Evolutionary conservation across 2,329 filamentous ascomycete species (phyloP).

Genomic region (Aureobasidium sp.): DNA sequence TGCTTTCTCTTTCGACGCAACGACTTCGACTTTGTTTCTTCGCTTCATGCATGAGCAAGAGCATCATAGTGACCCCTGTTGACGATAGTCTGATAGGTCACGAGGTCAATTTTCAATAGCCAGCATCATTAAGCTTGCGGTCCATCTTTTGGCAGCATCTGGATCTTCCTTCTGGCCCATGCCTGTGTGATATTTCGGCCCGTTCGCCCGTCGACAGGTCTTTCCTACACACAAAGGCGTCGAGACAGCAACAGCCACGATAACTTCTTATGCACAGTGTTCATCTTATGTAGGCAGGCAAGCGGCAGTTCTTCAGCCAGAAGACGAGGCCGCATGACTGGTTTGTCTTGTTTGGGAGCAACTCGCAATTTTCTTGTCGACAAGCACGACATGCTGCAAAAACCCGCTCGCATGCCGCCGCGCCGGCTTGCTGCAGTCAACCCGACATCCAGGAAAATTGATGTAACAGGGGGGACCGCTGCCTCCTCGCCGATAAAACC

Average conservation of each 20-base stretch:
- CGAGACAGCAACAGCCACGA: neutral
- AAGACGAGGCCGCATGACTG: neutral
- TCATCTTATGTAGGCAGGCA: neutral
- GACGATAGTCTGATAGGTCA: neutral
- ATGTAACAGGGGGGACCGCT: neutral
- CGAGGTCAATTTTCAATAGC: neutral
- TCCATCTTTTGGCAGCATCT: neutral
- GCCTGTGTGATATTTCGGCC: neutral
- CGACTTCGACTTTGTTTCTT: neutral
- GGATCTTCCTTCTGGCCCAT: neutral
- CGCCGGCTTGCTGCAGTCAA: neutral
- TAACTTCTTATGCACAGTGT: neutral
- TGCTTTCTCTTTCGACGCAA: neutral
- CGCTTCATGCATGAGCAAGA: neutral
- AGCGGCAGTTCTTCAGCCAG: neutral
- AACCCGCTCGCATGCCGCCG: constrained; percentile 1
- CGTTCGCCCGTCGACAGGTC: neutral
- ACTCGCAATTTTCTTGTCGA: neutral
- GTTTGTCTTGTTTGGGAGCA: neutral
- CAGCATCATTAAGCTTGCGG: neutral
- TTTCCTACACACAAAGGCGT: neutral
- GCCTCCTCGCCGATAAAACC: neutral
- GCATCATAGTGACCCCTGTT: neutral
- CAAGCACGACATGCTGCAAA: neutral
- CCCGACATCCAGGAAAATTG: neutral